Conservation (phyloP, 164 flowering plant species). For the Magnolia kwangsiensis region DNA sequence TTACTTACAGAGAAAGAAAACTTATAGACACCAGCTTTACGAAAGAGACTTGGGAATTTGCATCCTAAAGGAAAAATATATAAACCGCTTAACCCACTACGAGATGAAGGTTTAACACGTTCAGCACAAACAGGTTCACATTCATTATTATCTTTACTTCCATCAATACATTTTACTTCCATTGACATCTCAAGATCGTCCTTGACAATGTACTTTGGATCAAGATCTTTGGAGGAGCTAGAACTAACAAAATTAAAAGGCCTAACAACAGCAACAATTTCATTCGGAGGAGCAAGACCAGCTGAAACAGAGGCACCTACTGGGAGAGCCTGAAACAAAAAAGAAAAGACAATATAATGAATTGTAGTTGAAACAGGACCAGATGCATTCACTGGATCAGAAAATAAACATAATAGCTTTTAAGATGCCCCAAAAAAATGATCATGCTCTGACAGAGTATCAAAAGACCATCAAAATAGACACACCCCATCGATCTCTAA, state of each 20-base stretch:
- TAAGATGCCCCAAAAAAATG: neutral
- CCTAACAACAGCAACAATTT: constrained; percentile 68
- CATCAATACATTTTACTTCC: constrained; percentile 29
- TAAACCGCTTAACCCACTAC: constrained; percentile 52
- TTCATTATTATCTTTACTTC: constrained; percentile 2
- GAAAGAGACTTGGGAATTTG: constrained; percentile 36
- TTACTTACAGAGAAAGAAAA: constrained; percentile 50
- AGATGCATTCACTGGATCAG: neutral
- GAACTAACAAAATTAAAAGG: constrained; percentile 41
- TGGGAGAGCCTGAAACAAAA: constrained; percentile 49
- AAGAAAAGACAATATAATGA: neutral
- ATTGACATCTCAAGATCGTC: constrained; percentile 41
- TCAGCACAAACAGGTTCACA: constrained; percentile 22
- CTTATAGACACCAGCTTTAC: constrained; percentile 47
- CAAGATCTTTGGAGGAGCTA: constrained; percentile 27
- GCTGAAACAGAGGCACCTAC: constrained; percentile 32
- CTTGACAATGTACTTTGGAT: constrained; percentile 53
- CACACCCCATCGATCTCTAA: constrained; percentile 60
- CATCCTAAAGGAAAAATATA: constrained; percentile 48
- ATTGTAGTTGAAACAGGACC: neutral
- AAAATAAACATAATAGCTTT: neutral
- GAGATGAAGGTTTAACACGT: constrained; percentile 29
- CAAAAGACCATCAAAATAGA: neutral
- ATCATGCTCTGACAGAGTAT: neutral
- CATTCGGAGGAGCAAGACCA: constrained; percentile 43